Conservation (phyloP, 495 filamentous ascomycete genomes). For the Aspergillus baeticus region DNA sequence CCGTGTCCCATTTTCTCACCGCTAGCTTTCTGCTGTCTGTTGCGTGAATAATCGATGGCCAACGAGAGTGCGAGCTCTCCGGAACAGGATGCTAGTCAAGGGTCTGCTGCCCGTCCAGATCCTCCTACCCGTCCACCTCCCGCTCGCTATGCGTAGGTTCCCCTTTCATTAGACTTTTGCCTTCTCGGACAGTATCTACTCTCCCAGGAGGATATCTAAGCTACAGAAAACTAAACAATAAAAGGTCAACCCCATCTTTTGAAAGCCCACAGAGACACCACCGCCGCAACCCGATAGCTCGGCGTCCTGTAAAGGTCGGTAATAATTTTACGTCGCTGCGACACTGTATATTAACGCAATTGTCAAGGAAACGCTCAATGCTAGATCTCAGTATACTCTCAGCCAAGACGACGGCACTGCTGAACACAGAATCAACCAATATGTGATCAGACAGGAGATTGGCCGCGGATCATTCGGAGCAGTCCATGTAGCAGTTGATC, state of each 20-base stretch:
- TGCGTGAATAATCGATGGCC: conserved; percentile 24
- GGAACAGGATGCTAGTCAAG: conserved; percentile 20
- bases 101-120: conserved; percentile 8
- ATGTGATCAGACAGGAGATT: conserved; percentile 92
- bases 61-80: conserved; percentile 18
- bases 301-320: conserved; percentile 68
- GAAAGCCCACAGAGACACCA: conserved; percentile 77
- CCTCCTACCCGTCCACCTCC: conserved; percentile 15
- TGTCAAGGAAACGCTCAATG: conserved; percentile 83
- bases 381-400: conserved; percentile 79
- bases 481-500: conserved; percentile 88
- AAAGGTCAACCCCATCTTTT: conserved; percentile 52
- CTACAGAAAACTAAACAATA: neutral
- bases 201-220: neutral
- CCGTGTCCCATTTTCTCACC: neutral
- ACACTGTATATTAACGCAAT: neutral
- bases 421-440: conserved; percentile 89
- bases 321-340: neutral
- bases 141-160: conserved; percentile 40
- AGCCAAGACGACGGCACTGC: conserved; percentile 78
- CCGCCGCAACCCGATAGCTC: conserved; percentile 65
- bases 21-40: neutral
- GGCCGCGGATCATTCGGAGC: conserved; percentile 93
- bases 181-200: neutral
- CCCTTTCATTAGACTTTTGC: neutral